These are phyloP conservation scores for Penicillium paxilli DNA, from an alignment of 495 filamentous ascomycete species.

Conservation along the genomic window DNA sequence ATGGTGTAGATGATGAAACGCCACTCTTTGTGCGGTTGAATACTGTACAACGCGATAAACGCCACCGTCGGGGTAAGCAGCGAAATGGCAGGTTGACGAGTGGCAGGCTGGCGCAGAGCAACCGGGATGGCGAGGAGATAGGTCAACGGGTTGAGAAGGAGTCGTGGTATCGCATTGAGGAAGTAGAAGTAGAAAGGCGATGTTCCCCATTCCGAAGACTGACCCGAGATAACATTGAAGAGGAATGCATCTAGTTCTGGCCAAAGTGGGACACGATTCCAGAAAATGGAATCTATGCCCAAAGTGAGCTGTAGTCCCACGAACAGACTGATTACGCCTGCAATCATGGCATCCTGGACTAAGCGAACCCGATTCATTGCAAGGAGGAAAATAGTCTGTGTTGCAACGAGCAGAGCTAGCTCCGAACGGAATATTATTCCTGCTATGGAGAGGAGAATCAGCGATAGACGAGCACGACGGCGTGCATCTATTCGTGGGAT, in stretches of 20 bases:
- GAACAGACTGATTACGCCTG: conserved; percentile 65
- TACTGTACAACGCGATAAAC: conserved; percentile 78
- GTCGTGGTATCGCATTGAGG: conserved; percentile 72
- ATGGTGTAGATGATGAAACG: conserved; percentile 91
- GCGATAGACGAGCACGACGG: conserved; percentile 41
- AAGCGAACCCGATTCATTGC: conserved; percentile 55
- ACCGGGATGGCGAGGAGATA: conserved; percentile 64
- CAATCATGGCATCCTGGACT: conserved; percentile 54
- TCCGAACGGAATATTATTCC: conserved; percentile 89
- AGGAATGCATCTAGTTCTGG: conserved; percentile 87
- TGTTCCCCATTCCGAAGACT: conserved; percentile 83
- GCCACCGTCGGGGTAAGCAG: conserved; percentile 65
- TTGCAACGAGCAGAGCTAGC: conserved; percentile 73
- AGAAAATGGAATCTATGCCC: conserved; percentile 85
- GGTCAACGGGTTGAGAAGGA: conserved; percentile 76
- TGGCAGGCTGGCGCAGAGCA: conserved; percentile 54
- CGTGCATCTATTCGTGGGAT: neutral
- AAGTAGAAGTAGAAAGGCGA: conserved; percentile 87
- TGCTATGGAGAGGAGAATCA: conserved; percentile 78
- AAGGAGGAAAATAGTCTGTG: conserved; percentile 52
- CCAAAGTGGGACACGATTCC: conserved; percentile 80
- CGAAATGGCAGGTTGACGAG: conserved; percentile 44
- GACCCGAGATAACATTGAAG: conserved; percentile 75
- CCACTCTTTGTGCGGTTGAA: conserved; percentile 93
- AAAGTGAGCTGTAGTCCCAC: conserved; percentile 66